Percentiles rank a stretch among this genome's conserved stretches.
Conservation (phyloP, 306 rosid genomes). For the Medicago lupulina region DNA sequence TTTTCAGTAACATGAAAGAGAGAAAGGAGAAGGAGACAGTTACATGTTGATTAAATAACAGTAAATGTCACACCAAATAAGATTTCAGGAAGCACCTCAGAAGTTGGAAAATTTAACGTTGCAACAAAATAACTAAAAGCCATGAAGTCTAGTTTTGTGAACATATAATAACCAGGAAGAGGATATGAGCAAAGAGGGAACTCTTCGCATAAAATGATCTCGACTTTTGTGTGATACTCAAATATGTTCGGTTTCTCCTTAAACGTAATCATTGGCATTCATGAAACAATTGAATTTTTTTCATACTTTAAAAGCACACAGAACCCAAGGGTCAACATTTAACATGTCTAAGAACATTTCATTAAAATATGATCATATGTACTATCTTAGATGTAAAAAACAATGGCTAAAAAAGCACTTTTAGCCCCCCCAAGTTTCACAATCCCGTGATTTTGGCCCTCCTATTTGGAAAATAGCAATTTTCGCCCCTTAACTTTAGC, state of each 20-base stretch:
- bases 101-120: constrained; percentile 4
- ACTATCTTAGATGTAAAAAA: no score
- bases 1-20: constrained; percentile 19
- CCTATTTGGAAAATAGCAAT: no score
- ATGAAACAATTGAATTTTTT: neutral
- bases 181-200: constrained; percentile 16
- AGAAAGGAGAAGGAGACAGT: constrained; percentile 6
- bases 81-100: constrained; percentile 15
- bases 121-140: constrained; percentile 23
- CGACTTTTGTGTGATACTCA: constrained; percentile 16
- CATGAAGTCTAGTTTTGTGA: constrained; percentile 21
- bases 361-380: no score
- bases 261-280: neutral
- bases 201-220: neutral
- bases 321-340: no score
- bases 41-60: constrained; percentile 13
- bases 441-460: no score
- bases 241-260: constrained; percentile 3
- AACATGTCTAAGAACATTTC: no score
- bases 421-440: no score
- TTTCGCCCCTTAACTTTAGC: no score
- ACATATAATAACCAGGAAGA: constrained; percentile 5
- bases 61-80: constrained; percentile 7
- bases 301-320: no score
- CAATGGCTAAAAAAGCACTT: no score